Conservation (phyloP, 257 asterid genomes). For the Echites panduratus region DNA sequence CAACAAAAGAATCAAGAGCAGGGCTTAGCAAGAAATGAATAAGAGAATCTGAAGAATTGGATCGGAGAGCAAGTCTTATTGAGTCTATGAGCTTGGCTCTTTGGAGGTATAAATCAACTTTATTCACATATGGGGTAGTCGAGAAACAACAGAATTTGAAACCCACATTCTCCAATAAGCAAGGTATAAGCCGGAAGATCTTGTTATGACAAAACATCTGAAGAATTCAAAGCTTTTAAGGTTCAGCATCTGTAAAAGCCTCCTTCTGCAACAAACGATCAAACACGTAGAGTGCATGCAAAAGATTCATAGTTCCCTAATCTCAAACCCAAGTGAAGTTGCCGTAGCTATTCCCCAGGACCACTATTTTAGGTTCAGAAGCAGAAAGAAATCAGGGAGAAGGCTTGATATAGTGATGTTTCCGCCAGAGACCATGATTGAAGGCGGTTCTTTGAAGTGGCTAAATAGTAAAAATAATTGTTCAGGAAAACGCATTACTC, state of each 20-base stretch:
- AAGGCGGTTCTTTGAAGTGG: too few relatives aligned
- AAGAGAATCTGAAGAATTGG: conserved; percentile 51
- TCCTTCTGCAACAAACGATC: conserved; percentile 6
- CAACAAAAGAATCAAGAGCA: conserved; percentile 70
- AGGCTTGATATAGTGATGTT: not conserved
- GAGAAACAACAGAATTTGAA: conserved; percentile 40
- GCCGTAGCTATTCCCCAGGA: not conserved
- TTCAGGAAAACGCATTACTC: too few relatives aligned
- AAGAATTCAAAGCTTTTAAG: not conserved
- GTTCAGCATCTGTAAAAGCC: not conserved
- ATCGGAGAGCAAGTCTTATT: conserved; percentile 69
- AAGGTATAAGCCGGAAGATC: not conserved
- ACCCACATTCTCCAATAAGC: conserved; percentile 23
- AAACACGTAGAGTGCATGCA: conserved; percentile 13
- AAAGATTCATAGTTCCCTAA: not conserved
- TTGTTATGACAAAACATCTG: not conserved
- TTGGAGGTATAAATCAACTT: conserved; percentile 60
- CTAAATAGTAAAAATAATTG: too few relatives aligned
- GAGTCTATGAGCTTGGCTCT: conserved; percentile 84
- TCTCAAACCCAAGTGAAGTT: not conserved
- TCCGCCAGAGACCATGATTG: not conserved
- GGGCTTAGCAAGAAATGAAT: conserved; percentile 42
- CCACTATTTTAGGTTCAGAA: not conserved
- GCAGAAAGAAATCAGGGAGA: not conserved
- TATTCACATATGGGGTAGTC: conserved; percentile 39